Conservation (phyloP, 192 early-diverging fungal species). For the Umbelopsis sp. region DNA sequence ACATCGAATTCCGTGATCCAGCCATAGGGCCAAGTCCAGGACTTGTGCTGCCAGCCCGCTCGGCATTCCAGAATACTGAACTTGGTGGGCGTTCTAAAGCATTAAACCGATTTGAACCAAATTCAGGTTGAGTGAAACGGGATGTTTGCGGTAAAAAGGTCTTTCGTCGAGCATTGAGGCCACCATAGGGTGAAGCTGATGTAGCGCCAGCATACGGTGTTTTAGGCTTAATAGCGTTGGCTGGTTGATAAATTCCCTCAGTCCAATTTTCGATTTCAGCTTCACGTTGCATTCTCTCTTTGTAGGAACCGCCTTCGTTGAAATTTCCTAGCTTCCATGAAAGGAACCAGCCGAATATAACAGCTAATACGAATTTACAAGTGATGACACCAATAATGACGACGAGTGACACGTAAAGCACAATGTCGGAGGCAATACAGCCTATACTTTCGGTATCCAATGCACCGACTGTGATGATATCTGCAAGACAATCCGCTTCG, state of each 20-base stretch:
- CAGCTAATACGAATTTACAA: conserved; percentile 72
- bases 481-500: conserved; percentile 70
- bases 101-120: conserved; percentile 23
- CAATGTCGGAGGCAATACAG: conserved; percentile 78
- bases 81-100: conserved; percentile 18
- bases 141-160: conserved; percentile 32
- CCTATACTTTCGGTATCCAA: conserved; percentile 81
- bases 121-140: conserved; percentile 20
- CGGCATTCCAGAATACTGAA: conserved; percentile 13
- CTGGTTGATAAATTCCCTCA: conserved; percentile 64
- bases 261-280: conserved; percentile 79
- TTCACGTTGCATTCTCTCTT: conserved; percentile 68
- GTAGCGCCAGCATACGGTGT: conserved; percentile 5
- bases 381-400: conserved; percentile 68
- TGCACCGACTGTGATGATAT: conserved; percentile 76
- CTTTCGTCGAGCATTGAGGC: conserved; percentile 19
- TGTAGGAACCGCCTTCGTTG: conserved; percentile 60
- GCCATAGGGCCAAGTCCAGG: conserved; percentile 4
- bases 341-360: conserved; percentile 84
- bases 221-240: conserved; percentile 8
- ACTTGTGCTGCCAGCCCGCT: background rate
- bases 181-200: background rate
- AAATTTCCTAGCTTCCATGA: conserved; percentile 79
- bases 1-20: conserved; percentile 11
- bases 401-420: conserved; percentile 77